A percentile compares a stretch with the other conserved stretches of the same genome.
These are phyloP conservation scores for Globisporangium emineosum DNA, from an alignment of 352 stramenopile species.

Conservation along the genomic window DNA sequence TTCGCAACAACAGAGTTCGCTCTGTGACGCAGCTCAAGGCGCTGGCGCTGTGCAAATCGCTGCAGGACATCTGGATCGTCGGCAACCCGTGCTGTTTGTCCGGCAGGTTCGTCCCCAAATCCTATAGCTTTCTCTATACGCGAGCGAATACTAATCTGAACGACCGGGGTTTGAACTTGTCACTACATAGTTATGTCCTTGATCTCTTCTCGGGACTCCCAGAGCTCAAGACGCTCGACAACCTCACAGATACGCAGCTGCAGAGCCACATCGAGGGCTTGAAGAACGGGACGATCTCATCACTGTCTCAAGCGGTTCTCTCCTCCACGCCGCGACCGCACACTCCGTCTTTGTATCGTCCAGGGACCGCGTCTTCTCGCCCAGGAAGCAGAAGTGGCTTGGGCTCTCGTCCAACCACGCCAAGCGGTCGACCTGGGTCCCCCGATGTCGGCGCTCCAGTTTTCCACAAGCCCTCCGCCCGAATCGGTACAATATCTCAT, in stretches of 20 bases:
- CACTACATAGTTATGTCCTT: constrained; percentile 45
- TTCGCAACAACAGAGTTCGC: constrained; percentile 57
- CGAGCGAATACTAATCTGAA: neutral
- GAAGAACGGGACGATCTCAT: constrained; percentile 32
- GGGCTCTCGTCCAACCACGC: constrained; percentile 23
- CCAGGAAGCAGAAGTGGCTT: constrained; percentile 25
- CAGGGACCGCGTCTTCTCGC: constrained; percentile 27
- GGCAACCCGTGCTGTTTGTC: constrained; percentile 68
- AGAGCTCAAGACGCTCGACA: constrained; percentile 62
- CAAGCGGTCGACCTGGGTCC: constrained; percentile 32
- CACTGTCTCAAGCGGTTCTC: constrained; percentile 27
- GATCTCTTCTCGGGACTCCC: constrained; percentile 41
- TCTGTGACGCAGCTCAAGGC: constrained; percentile 14
- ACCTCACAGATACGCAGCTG: constrained; percentile 44
- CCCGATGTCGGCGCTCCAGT: constrained; percentile 30
- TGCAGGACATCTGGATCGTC: constrained; percentile 68
- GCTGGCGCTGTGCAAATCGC: constrained; percentile 24
- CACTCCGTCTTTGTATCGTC: constrained; percentile 30
- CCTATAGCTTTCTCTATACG: neutral
- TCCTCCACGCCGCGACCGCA: constrained; percentile 27
- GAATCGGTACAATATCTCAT: constrained; percentile 28
- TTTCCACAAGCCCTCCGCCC: constrained; percentile 46
- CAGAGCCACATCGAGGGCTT: constrained; percentile 42
- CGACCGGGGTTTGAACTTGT: neutral
- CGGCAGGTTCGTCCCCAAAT: constrained; percentile 24